phyloP scores from a whole-genome alignment of 169 alveolate species.

The Eimeria nieschulzi region DNA sequence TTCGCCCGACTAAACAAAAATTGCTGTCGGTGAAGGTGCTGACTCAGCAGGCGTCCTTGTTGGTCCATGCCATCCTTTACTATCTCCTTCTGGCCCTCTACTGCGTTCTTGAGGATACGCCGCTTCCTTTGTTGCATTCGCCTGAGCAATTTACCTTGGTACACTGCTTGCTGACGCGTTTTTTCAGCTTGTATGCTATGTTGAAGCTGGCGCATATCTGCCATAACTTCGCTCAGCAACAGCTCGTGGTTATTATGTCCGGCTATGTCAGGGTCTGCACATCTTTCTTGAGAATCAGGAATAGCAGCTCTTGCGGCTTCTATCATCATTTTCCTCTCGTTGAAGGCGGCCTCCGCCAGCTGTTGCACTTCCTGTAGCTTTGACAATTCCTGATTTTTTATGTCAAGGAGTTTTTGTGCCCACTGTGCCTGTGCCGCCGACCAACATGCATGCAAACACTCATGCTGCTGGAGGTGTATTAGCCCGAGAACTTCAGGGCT shows the following conservation, averaged over 20 bases:
- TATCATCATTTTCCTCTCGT: slow-evolving; percentile 51
- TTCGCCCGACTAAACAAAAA: slow-evolving; percentile 57
- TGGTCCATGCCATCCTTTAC: slow-evolving; percentile 42
- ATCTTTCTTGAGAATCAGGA: slow-evolving; percentile 4
- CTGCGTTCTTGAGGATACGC: slow-evolving; percentile 43
- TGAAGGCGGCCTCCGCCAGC: slow-evolving; percentile 52
- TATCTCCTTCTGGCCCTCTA: slow-evolving; percentile 37
- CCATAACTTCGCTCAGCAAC: slow-evolving; percentile 30
- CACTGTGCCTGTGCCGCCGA: slow-evolving; percentile 47
- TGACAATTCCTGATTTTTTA: slow-evolving; percentile 49
- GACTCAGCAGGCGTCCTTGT: slow-evolving; percentile 46
- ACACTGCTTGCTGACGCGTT: slow-evolving; percentile 33
- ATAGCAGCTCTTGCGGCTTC: slow-evolving; percentile 25
- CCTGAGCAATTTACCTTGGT: slow-evolving; percentile 16
- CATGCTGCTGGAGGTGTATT: no score
- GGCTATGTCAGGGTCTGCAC: not conserved
- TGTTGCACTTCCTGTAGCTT: slow-evolving; percentile 45
- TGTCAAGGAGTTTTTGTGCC: slow-evolving; percentile 56
- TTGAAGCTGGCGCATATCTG: slow-evolving; percentile 49
- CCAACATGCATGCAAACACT: no score
- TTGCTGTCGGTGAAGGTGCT: slow-evolving; percentile 50
- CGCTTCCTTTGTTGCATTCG: slow-evolving; percentile 37
- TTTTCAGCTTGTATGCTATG: slow-evolving; percentile 36
- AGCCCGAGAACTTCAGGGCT: no score
- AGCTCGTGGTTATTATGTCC: not conserved